phyloP scores from a whole-genome alignment of 164 flowering plant genomes.

The Macadamia integrifolia region DNA sequence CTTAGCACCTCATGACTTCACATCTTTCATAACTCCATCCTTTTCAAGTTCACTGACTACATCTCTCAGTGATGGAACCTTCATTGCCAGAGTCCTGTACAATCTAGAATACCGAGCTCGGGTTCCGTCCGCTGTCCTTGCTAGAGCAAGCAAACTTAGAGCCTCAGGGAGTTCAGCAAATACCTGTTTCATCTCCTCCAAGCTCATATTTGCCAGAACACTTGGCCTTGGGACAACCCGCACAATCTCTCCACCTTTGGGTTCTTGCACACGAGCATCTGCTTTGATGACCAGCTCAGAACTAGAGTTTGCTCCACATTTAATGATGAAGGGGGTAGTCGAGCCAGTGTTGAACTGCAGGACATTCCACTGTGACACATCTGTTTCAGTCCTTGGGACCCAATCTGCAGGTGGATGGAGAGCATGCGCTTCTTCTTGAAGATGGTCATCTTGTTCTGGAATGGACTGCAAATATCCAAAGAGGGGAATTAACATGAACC shows the following conservation, averaged over 20 bases:
- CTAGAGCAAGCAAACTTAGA: slow-evolving; percentile 82
- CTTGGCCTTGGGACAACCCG: slow-evolving; percentile 90
- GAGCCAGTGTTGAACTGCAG: slow-evolving; percentile 95
- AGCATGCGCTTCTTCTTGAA: slow-evolving; percentile 28
- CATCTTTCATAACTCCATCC: slow-evolving; percentile 81
- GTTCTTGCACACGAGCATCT: slow-evolving; percentile 79
- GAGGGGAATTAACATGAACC: not conserved
- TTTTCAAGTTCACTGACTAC: slow-evolving; percentile 87
- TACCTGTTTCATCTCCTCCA: slow-evolving; percentile 85
- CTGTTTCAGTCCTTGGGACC: slow-evolving; percentile 49
- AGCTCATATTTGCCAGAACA: slow-evolving; percentile 62
- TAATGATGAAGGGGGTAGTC: slow-evolving; percentile 79
- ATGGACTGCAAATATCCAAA: slow-evolving; percentile 43
- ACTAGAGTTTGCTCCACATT: slow-evolving; percentile 90
- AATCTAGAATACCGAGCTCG: slow-evolving; percentile 91
- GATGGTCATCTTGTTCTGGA: slow-evolving; percentile 64
- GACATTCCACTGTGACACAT: slow-evolving; percentile 94
- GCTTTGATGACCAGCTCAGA: slow-evolving; percentile 94
- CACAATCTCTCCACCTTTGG: slow-evolving; percentile 92
- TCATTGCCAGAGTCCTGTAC: slow-evolving; percentile 91
- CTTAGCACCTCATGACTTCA: slow-evolving; percentile 33
- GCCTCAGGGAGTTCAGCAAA: slow-evolving; percentile 88
- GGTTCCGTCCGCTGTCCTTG: slow-evolving; percentile 95
- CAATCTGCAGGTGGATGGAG: slow-evolving; percentile 33
- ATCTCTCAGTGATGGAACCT: slow-evolving; percentile 87